A percentile compares a stretch with the other conserved stretches of the same genome.
Conservation (phyloP, 495 filamentous ascomycete genomes). For the Hapsidospora chrysogenum region DNA sequence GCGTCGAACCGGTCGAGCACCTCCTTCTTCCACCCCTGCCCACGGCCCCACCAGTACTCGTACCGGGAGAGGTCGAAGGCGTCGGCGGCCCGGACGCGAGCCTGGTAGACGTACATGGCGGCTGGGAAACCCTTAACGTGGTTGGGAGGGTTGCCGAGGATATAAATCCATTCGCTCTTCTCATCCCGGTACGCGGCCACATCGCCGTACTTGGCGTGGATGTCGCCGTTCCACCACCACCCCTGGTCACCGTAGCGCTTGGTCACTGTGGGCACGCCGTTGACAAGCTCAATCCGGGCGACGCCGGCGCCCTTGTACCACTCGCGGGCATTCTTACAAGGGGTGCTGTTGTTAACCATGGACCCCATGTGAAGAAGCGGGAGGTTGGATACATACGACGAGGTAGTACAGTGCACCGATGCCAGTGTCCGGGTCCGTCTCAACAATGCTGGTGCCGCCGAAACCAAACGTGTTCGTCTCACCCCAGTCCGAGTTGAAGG, state of each 20-base stretch:
- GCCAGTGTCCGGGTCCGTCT: conserved; percentile 8
- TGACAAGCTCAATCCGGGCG: conserved; percentile 12
- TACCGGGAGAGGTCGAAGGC: conserved; percentile 16
- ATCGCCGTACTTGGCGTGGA: conserved; percentile 16
- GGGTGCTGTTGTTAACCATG: not conserved
- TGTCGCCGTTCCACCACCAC: conserved; percentile 16
- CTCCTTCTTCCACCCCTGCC: conserved; percentile 12
- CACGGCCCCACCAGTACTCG: conserved; percentile 19
- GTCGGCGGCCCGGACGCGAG: conserved; percentile 14
- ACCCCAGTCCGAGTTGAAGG: conserved; percentile 14
- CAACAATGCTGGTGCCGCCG: conserved; percentile 18
- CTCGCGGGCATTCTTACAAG: not conserved
- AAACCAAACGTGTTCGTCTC: conserved; percentile 16
- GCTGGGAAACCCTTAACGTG: conserved; percentile 6
- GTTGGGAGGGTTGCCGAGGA: conserved; percentile 16
- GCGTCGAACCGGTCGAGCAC: conserved; percentile 10
- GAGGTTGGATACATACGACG: conserved; percentile 9
- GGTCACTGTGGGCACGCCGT: conserved; percentile 16
- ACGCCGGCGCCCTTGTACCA: conserved; percentile 13
- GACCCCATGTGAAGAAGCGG: too few species aligned
- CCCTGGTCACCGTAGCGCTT: conserved; percentile 12
- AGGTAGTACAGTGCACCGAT: conserved; percentile 14
- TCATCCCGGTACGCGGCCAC: conserved; percentile 17
- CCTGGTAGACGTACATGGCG: conserved; percentile 16
- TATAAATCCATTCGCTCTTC: conserved; percentile 16